Base-by-base conservation (phyloP, 257 asterid species). In the Forsythia suspensa region DNA sequence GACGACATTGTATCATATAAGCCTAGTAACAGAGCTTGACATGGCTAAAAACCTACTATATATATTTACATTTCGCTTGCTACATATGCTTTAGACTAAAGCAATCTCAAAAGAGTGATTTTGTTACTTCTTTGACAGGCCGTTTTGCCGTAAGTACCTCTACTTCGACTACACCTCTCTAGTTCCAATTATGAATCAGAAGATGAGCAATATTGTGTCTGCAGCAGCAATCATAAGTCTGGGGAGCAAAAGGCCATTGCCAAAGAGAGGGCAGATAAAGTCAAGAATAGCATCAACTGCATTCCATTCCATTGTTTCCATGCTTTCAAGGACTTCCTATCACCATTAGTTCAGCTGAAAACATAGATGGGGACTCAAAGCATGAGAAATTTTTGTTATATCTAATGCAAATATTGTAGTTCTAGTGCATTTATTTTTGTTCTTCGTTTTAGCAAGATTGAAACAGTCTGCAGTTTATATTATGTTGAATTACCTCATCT, bases 261-360 rank as follows among this genome's bases (percentile, higher is more conserved):
- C 91, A 2, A 84, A 73, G 67, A 87, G 91, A 73, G 90, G 93
- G 5, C 89, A 84, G n/a, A 79, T 89, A 44, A 87, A 89, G 77
- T 77, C 71, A 36, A 86, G 87, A 78, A 87, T 87, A 5, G 88
- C 88, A 67, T 85, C 85, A 39, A 84, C 81, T 75, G 89, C 89
- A 73, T 66, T 89, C 4, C 83, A 82, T 69, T 79, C 86, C 52
- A 74, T 87, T 42, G 81, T 81, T 70, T 70, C 84, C 39, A 40
- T 89, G 66, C 81, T 89, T 42, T 80, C 84, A 20, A 80, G 82
- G 69, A 44, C 80, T 75, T 38, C 80, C 73, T 88, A 84, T 61
- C 89, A 85, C 20, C 88, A 82, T n/a, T 68, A 71, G 40, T 76
- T 74, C 51, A 42, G 68, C 55, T 43, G 75, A 65, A 83, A 80